Conservation (phyloP, 495 filamentous ascomycete species). For the Aspergillus affinis region DNA sequence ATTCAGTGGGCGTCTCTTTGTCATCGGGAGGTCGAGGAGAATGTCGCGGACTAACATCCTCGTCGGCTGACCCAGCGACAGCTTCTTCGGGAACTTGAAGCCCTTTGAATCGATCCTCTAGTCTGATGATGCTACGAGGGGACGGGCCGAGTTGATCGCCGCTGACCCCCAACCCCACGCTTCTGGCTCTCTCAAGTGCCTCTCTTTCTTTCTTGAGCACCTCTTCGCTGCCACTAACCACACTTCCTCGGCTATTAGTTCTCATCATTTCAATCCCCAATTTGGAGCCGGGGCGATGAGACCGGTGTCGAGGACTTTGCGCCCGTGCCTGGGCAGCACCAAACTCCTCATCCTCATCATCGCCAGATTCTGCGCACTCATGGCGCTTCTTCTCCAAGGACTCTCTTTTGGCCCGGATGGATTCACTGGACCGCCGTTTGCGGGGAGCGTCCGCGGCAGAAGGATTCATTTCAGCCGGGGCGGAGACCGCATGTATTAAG, state of each 20-base stretch:
- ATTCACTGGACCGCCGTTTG: conserved; percentile 73
- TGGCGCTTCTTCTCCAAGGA: conserved; percentile 71
- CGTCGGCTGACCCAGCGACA: conserved; percentile 28
- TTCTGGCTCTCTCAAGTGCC: conserved; percentile 26
- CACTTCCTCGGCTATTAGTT: conserved; percentile 85
- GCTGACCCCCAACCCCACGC: conserved; percentile 23
- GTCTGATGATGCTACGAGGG: conserved; percentile 26
- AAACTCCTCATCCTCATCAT: conserved; percentile 91
- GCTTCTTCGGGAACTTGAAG: conserved; percentile 45
- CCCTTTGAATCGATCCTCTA: conserved; percentile 37
- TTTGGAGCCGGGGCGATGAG: conserved; percentile 66
- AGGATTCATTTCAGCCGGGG: conserved; percentile 63
- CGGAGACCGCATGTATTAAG: conserved; percentile 63
- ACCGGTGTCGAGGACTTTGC: conserved; percentile 54
- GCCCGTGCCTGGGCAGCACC: conserved; percentile 58
- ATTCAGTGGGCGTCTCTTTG: neutral
- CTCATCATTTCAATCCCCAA: conserved; percentile 94
- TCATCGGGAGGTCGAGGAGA: conserved; percentile 14
- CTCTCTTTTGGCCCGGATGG: conserved; percentile 72
- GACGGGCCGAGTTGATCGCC: conserved; percentile 28
- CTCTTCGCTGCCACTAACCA: conserved; percentile 57
- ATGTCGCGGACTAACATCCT: conserved; percentile 26
- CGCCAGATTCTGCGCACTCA: conserved; percentile 82
- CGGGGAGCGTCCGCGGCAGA: conserved; percentile 47
- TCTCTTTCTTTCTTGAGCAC: conserved; percentile 41